A percentile compares a stretch with the other conserved stretches of the same genome.
Conservation (phyloP, 139 green algal genomes). For the Chlamydomonas incerta region DNA sequence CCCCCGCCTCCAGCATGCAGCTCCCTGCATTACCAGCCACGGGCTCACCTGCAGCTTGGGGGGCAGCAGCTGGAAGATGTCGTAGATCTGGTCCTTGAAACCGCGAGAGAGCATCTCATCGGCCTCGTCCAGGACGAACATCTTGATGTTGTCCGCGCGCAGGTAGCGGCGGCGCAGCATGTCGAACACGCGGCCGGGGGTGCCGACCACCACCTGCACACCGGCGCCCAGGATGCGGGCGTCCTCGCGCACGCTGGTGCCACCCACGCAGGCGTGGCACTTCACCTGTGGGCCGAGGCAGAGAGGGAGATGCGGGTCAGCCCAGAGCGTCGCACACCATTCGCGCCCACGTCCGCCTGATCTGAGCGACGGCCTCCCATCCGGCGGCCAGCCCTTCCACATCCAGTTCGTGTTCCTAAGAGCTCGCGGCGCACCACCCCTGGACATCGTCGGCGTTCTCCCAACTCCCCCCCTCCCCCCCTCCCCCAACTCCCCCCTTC, state of each 20-base stretch:
- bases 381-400: too few species aligned
- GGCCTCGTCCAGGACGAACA: conserved; percentile 98
- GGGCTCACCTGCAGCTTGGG: conserved; percentile 95
- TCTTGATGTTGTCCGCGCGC: conserved; percentile 88
- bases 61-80: conserved; percentile 99
- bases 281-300: conserved; percentile 85
- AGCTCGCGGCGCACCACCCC: too few species aligned
- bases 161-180: conserved; percentile 97
- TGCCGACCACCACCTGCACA: conserved; percentile 96
- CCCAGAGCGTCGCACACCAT: too few species aligned
- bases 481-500: too few species aligned
- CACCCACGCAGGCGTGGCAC: conserved; percentile 99
- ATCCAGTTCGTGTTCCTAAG: too few species aligned
- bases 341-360: too few species aligned
- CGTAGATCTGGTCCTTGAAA: conserved; percentile 99
- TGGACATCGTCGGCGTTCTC: too few species aligned
- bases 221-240: conserved; percentile 90
- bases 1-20: not conserved
- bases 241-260: conserved; percentile 97
- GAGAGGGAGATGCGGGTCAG: too few species aligned
- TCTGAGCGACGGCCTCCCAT: too few species aligned
- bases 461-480: too few species aligned
- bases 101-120: conserved; percentile 99
- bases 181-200: conserved; percentile 98
- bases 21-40: too few species aligned